Conservation (phyloP, 495 filamentous ascomycete genomes). For the Penicillium tannophilum region DNA sequence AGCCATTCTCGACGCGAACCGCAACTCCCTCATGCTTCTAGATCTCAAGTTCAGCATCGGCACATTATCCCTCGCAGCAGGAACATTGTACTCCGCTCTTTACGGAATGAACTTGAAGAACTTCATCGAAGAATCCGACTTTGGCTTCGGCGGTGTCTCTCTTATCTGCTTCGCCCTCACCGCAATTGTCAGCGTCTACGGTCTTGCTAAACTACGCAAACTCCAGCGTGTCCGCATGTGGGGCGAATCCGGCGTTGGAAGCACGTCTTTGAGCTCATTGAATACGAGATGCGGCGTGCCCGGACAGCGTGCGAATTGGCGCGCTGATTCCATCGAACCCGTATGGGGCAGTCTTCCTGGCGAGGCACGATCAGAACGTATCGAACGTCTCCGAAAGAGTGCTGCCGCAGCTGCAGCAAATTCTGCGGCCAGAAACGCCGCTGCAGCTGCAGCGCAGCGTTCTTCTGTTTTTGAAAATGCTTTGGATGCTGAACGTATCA, state of each 20-base stretch:
- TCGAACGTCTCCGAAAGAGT: conserved; percentile 44
- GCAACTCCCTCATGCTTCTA: conserved; percentile 96
- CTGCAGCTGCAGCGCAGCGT: conserved; percentile 21
- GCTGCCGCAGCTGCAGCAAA: conserved; percentile 26
- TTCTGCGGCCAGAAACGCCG: conserved; percentile 19
- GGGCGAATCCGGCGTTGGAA: conserved; percentile 50
- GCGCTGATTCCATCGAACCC: conserved; percentile 49
- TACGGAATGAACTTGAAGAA: conserved; percentile 99
- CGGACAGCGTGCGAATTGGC: conserved; percentile 44
- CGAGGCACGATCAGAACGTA: conserved; percentile 45
- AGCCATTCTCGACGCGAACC: conserved; percentile 95
- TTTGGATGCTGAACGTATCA: conserved; percentile 11
- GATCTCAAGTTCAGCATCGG: conserved; percentile 96
- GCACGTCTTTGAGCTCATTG: conserved; percentile 34
- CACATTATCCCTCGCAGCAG: conserved; percentile 86
- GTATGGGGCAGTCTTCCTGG: conserved; percentile 49
- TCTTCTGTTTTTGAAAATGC: conserved; percentile 12
- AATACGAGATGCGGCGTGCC: conserved; percentile 27
- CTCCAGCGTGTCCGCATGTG: conserved; percentile 93
- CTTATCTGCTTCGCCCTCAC: conserved; percentile 70
- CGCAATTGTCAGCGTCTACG: conserved; percentile 74
- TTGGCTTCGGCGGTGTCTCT: conserved; percentile 80
- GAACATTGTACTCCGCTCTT: conserved; percentile 92
- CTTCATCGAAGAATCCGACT: conserved; percentile 94
- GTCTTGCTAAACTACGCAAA: conserved; percentile 76